Conservation (phyloP, 2,329 filamentous ascomycete species). For the Penicillium oxalicum region DNA sequence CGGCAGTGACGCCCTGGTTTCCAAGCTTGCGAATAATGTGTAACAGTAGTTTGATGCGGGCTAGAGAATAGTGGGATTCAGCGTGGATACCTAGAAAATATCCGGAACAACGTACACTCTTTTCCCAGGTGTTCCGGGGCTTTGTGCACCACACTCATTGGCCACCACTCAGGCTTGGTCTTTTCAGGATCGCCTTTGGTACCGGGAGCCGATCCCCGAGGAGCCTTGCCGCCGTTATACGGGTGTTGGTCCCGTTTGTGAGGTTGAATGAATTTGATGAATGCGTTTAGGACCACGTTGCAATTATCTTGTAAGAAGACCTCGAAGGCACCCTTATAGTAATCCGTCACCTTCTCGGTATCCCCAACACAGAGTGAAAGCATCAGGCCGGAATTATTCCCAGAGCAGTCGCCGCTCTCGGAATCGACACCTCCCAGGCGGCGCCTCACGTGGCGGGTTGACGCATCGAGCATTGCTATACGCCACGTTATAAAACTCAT, state of each 20-base stretch:
- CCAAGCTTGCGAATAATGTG: conserved; percentile 37
- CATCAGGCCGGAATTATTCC: no score
- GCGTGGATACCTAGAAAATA: neutral
- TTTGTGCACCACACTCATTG: conserved; percentile 28
- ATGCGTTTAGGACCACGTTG: conserved; percentile 31
- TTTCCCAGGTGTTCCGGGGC: conserved; percentile 34
- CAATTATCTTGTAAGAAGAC: conserved; percentile 33
- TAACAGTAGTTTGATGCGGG: conserved; percentile 35
- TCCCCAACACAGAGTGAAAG: no score
- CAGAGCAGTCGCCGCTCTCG: no score
- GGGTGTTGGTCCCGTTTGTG: conserved; percentile 34
- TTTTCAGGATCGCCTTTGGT: conserved; percentile 23
- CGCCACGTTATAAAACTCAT: no score
- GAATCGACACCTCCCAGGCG: no score
- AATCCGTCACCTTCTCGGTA: conserved; percentile 3
- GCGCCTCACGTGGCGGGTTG: no score
- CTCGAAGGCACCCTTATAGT: conserved; percentile 31
- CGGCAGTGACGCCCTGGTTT: conserved; percentile 33
- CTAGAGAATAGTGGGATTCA: conserved; percentile 21
- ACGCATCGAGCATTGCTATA: no score
- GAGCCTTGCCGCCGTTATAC: conserved; percentile 31
- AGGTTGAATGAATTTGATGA: conserved; percentile 33
- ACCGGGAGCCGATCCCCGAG: conserved; percentile 27
- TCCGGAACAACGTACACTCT: conserved; percentile 18
- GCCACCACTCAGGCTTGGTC: conserved; percentile 34